Evolutionary conservation across 495 filamentous ascomycete genomes (phyloP).

Genomic region (Podospora pseudopauciseta): DNA sequence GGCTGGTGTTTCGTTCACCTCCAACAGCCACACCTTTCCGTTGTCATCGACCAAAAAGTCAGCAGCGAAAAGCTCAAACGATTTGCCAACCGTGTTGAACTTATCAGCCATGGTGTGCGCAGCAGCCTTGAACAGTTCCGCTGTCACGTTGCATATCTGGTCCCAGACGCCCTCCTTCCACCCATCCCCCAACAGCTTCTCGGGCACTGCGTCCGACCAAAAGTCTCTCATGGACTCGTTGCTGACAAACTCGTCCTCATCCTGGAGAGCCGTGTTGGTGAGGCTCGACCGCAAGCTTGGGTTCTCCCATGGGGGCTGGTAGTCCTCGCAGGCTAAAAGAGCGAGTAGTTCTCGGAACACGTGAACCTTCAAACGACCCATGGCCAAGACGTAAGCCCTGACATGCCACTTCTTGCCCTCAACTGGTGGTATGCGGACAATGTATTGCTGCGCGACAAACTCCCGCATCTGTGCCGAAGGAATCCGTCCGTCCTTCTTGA

Average conservation of each 20-base stretch:
- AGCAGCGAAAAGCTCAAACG: slow-evolving; percentile 73
- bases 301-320: slow-evolving; percentile 39
- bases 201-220: slow-evolving; percentile 50
- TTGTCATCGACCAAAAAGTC: slow-evolving; percentile 66
- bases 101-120: slow-evolving; percentile 39
- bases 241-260: slow-evolving; percentile 16
- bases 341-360: slow-evolving; percentile 74
- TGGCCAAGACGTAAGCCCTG: slow-evolving; percentile 67
- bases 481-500: slow-evolving; percentile 50
- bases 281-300: slow-evolving; percentile 37
- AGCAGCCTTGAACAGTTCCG: slow-evolving; percentile 64
- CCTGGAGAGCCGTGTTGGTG: slow-evolving; percentile 81
- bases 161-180: slow-evolving; percentile 50
- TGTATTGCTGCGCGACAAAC: slow-evolving; percentile 74
- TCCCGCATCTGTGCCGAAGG: slow-evolving; percentile 62
- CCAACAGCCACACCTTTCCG: slow-evolving; percentile 59
- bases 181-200: slow-evolving; percentile 23
- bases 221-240: slow-evolving; percentile 57
- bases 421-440: slow-evolving; percentile 64
- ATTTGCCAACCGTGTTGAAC: slow-evolving; percentile 57
- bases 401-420: slow-evolving; percentile 74
- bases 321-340: slow-evolving; percentile 64
- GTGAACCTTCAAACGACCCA: slow-evolving; percentile 63
- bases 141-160: slow-evolving; percentile 58
- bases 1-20: slow-evolving; percentile 80